Conservation (phyloP, 805 yeast genomes). For the Candida nitratophila region DNA sequence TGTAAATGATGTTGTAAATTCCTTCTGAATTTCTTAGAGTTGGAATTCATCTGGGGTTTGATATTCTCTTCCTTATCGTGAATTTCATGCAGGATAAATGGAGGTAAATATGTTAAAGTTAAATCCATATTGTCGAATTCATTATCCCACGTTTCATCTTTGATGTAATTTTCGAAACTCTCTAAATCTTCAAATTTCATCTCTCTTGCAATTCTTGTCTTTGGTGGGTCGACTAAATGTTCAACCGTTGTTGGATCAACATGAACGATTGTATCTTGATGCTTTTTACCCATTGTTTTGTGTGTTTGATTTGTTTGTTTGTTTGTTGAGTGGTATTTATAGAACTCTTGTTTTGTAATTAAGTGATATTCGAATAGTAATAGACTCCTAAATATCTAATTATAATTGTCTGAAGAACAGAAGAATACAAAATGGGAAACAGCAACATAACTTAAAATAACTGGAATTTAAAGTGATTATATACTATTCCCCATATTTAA, state of each 20-base stretch:
- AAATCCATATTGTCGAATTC: constrained; percentile 67
- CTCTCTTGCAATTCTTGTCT: constrained; percentile 22
- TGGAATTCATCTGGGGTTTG: constrained; percentile 64
- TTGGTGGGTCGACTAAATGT: constrained; percentile 21
- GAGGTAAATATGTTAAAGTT: constrained; percentile 62
- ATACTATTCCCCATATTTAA: too few species aligned
- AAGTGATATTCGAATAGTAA: background rate
- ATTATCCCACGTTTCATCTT: constrained; percentile 71
- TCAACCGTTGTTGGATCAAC: constrained; percentile 24
- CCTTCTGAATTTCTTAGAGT: constrained; percentile 64
- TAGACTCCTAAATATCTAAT: too few species aligned
- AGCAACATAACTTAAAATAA: too few species aligned
- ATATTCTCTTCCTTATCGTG: constrained; percentile 66
- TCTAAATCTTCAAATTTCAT: constrained; percentile 53
- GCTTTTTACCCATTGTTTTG: constrained; percentile 19
- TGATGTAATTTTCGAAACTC: constrained; percentile 55
- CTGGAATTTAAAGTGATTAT: too few species aligned
- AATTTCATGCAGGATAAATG: constrained; percentile 59
- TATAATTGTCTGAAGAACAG: too few species aligned
- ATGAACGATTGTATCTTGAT: constrained; percentile 9
- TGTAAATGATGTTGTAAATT: constrained; percentile 70
- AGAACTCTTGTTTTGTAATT: too few species aligned
- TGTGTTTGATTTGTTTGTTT: background rate
- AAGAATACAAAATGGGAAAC: too few species aligned
- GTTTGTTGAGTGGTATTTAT: background rate